Percentiles rank a stretch among this genome's conserved stretches.
Conservation (phyloP, 331 rosid genomes). For the Cydonia oblonga region DNA sequence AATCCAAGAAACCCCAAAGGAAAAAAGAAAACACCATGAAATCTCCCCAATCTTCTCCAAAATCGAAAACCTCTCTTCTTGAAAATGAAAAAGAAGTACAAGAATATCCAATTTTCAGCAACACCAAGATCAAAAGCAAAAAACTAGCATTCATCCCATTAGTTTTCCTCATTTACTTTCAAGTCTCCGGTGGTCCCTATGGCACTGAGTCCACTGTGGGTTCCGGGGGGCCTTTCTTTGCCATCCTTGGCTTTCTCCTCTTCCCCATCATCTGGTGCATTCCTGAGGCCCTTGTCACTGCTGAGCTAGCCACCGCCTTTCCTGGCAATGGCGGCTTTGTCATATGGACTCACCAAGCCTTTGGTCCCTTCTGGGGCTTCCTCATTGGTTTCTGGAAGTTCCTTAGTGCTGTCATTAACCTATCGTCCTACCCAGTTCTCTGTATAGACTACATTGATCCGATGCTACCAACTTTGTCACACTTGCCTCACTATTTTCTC, state of each 20-base stretch:
- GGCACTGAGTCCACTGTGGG: constrained; percentile 2
- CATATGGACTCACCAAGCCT: constrained; percentile 34
- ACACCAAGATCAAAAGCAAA: background rate
- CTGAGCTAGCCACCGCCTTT: constrained; percentile 35
- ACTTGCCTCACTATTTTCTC: constrained; percentile 11
- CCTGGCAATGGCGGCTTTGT: constrained; percentile 40
- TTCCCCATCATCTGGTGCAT: constrained; percentile 40
- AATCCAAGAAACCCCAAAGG: background rate
- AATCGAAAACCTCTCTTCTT: background rate
- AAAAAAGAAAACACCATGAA: constrained; percentile 1
- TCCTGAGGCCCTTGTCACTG: constrained; percentile 43
- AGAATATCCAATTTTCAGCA: background rate
- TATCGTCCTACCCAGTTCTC: constrained; percentile 28
- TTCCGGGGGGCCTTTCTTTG: constrained; percentile 30
- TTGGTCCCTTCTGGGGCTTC: constrained; percentile 45
- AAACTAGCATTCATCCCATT: constrained; percentile 11
- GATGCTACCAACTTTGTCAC: constrained; percentile 5
- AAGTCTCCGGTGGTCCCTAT: constrained; percentile 19
- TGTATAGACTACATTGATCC: constrained; percentile 26
- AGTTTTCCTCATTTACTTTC: constrained; percentile 17
- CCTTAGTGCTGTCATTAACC: constrained; percentile 28
- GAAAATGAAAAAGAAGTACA: background rate
- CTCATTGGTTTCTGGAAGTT: constrained; percentile 40
- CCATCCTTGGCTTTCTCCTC: constrained; percentile 28
- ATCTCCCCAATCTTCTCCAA: background rate